phyloP scores from a whole-genome alignment of 805 yeast species.

The Candida parachauliodes region DNA sequence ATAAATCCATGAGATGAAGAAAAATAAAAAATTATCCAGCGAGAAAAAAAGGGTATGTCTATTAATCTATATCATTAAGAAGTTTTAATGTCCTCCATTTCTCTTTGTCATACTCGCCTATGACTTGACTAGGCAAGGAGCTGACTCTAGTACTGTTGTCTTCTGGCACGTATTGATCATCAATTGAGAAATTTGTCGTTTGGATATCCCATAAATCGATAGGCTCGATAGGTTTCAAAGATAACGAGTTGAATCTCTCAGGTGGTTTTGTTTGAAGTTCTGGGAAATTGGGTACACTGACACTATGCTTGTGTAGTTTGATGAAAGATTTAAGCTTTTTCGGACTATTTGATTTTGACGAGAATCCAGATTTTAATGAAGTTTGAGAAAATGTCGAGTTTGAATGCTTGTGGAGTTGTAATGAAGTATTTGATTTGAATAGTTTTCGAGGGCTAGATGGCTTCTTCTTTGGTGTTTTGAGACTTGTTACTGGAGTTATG shows the following conservation, averaged over 20 bases:
- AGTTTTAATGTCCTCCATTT: slow-evolving; percentile 57
- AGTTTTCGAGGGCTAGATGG: slow-evolving; percentile 28
- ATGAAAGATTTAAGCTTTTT: slow-evolving; percentile 20
- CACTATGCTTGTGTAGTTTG: slow-evolving; percentile 7
- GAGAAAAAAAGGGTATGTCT: slow-evolving; percentile 1
- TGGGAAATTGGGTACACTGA: slow-evolving; percentile 7
- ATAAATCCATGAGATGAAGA: slow-evolving; percentile 39
- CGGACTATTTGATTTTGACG: slow-evolving; percentile 27
- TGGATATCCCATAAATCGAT: slow-evolving; percentile 27
- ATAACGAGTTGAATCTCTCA: slow-evolving; percentile 1
- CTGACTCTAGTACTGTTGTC: slow-evolving; percentile 31
- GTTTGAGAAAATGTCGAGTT: slow-evolving; percentile 4
- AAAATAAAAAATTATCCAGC: not conserved
- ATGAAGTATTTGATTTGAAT: slow-evolving; percentile 10
- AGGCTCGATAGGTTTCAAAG: slow-evolving; percentile 4
- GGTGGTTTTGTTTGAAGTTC: slow-evolving; percentile 1
- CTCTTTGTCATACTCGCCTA: slow-evolving; percentile 64
- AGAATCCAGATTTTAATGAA: slow-evolving; percentile 3
- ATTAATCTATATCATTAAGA: slow-evolving; percentile 13
- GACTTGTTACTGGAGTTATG: not conserved
- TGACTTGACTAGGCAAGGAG: slow-evolving; percentile 52
- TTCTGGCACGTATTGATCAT: slow-evolving; percentile 11
- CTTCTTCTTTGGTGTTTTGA: slow-evolving; percentile 31
- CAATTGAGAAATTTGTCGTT: slow-evolving; percentile 26
- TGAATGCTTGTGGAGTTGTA: slow-evolving; percentile 9